A percentile compares a stretch with the other conserved stretches of the same genome.
phyloP scores from a whole-genome alignment of 768 basidiomycete genomes.

The Tylopilus balloui region DNA sequence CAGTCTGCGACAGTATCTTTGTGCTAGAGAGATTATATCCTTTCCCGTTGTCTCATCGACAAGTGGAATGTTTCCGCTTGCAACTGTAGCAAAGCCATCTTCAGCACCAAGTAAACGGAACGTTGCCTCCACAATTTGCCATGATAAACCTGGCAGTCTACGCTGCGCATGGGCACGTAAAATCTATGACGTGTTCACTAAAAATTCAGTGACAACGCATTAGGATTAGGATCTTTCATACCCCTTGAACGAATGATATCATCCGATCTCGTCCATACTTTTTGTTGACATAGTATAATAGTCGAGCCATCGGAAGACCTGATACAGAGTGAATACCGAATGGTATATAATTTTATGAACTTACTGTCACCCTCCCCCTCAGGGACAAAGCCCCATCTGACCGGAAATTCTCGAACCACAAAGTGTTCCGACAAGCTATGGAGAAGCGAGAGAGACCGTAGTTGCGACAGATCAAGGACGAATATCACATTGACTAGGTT shows the following conservation, averaged over 20 bases:
- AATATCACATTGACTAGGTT: constrained; percentile 87
- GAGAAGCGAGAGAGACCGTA: constrained; percentile 57
- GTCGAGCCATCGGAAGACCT: constrained; percentile 67
- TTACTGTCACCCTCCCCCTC: constrained; percentile 44
- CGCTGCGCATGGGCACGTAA: constrained; percentile 33
- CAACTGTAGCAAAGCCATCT: constrained; percentile 40
- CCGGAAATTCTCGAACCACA: constrained; percentile 67
- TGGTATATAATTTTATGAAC: neutral
- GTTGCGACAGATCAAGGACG: constrained; percentile 72
- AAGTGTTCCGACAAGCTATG: constrained; percentile 60
- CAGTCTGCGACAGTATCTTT: constrained; percentile 56
- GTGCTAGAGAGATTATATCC: constrained; percentile 41
- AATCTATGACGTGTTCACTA: constrained; percentile 30
- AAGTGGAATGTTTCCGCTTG: constrained; percentile 25
- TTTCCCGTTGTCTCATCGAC: constrained; percentile 27
- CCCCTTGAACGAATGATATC: constrained; percentile 53
- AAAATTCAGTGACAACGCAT: neutral
- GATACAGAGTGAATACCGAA: constrained; percentile 4
- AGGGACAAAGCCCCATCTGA: constrained; percentile 84
- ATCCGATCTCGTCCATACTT: constrained; percentile 62
- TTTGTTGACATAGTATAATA: constrained; percentile 64
- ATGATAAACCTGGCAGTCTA: constrained; percentile 37
- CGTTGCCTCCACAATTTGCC: constrained; percentile 37
- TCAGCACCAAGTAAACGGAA: constrained; percentile 37
- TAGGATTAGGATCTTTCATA: constrained; percentile 24